phyloP scores from a whole-genome alignment of 352 stramenopile species.

The Phytophthora idaei region DNA sequence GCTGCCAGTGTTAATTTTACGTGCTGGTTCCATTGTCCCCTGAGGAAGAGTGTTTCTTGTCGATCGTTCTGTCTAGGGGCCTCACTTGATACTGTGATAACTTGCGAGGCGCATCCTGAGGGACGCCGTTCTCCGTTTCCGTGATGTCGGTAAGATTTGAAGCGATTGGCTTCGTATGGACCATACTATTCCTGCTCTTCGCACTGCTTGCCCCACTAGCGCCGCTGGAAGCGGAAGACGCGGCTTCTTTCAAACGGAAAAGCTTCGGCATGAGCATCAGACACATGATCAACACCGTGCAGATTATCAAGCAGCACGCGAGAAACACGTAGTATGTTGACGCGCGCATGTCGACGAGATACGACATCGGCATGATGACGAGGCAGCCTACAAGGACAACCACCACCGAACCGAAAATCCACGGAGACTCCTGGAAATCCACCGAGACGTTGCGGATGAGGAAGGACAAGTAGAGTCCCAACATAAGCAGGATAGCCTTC shows the following conservation, averaged over 20 bases:
- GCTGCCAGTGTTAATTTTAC: neutral
- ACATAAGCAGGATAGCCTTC: constrained; percentile 55
- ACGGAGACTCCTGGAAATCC: constrained; percentile 72
- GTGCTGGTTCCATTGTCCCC: neutral
- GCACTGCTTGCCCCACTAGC: neutral
- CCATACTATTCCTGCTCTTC: neutral
- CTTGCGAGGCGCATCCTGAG: neutral
- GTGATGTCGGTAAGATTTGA: neutral
- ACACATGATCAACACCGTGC: constrained; percentile 42
- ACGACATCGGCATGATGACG: constrained; percentile 57
- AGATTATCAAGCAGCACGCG: constrained; percentile 32
- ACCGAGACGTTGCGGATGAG: constrained; percentile 65
- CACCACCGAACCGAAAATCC: constrained; percentile 57
- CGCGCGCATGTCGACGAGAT: constrained; percentile 49
- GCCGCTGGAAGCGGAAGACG: neutral
- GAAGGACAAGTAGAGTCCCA: constrained; percentile 57
- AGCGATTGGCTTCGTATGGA: neutral
- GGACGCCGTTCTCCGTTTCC: neutral
- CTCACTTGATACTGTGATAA: neutral
- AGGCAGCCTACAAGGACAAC: constrained; percentile 57
- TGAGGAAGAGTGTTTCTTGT: neutral
- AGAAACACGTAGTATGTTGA: constrained; percentile 48
- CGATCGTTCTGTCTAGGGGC: neutral
- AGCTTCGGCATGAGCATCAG: constrained; percentile 55
- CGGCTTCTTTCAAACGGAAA: constrained; percentile 39